Evolutionary conservation across 768 basidiomycete genomes (phyloP).

Genomic region (Mycena albidolilacea): DNA sequence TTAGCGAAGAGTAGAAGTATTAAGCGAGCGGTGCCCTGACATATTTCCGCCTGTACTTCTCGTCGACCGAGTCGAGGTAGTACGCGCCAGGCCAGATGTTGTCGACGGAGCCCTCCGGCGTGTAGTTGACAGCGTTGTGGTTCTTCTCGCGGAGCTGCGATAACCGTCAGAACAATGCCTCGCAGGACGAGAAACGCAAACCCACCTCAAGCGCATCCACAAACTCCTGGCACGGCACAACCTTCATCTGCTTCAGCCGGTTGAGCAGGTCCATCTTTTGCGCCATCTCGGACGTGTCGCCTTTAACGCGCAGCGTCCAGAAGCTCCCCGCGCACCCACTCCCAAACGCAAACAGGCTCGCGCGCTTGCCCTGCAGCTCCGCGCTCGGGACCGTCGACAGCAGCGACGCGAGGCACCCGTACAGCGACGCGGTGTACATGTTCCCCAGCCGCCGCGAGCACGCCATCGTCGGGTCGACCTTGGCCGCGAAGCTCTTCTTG

Average conservation of each 20-base stretch:
- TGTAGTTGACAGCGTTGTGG: constrained; percentile 91
- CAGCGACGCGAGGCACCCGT: constrained; percentile 93
- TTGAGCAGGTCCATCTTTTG: constrained; percentile 86
- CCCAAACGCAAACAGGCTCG: constrained; percentile 97
- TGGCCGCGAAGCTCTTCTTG: constrained; percentile 80
- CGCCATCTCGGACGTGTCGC: constrained; percentile 86
- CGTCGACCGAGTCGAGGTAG: constrained; percentile 93
- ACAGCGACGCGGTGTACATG: constrained; percentile 98
- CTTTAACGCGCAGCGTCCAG: constrained; percentile 90
- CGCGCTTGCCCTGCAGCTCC: constrained; percentile 83
- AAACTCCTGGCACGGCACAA: constrained; percentile 93
- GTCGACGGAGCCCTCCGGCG: constrained; percentile 87
- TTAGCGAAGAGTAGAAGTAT: background rate
- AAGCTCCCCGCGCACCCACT: constrained; percentile 96
- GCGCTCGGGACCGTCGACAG: constrained; percentile 80
- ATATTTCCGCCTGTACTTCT: constrained; percentile 94
- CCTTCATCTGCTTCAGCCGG: constrained; percentile 88
- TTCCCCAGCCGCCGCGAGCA: constrained; percentile 95
- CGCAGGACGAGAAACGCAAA: constrained; percentile 31
- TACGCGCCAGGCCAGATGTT: constrained; percentile 96
- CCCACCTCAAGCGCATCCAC: constrained; percentile 84
- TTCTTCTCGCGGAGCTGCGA: constrained; percentile 93
- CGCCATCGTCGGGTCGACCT: constrained; percentile 87
- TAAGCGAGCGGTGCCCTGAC: constrained; percentile 44
- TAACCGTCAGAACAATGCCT: constrained; percentile 13